Evolutionary conservation across 108 stramenopile genomes (phyloP).

Genomic region (Halocafeteria seosinensis): DNA sequence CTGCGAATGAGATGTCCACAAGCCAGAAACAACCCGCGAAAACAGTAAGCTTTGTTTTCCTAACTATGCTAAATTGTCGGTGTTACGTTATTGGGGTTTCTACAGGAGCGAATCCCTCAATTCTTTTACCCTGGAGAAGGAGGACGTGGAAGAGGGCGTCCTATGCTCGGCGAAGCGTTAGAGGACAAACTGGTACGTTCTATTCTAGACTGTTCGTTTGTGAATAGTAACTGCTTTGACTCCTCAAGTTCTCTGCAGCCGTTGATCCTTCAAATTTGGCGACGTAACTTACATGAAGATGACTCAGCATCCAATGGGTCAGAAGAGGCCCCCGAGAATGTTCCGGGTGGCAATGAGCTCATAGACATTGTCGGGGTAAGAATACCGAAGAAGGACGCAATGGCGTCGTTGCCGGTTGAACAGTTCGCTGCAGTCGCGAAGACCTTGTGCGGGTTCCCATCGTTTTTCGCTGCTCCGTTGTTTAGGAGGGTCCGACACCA

Average conservation of each 20-base stretch:
- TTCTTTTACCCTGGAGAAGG: conserved; percentile 24
- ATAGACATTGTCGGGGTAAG: conserved; percentile 1
- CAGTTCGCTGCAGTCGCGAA: conserved; percentile 37
- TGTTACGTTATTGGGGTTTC: background rate
- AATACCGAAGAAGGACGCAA: background rate
- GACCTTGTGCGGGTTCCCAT: conserved; percentile 32
- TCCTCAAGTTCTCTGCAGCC: background rate
- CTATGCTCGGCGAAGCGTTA: conserved; percentile 15
- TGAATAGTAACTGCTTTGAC: background rate
- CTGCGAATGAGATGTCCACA: background rate
- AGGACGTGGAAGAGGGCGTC: conserved; percentile 22
- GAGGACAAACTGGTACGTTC: conserved; percentile 7
- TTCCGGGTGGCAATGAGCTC: conserved; percentile 2
- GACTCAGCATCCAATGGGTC: background rate
- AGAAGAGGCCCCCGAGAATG: background rate
- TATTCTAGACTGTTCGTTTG: background rate
- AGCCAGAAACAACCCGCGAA: background rate
- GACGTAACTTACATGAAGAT: background rate
- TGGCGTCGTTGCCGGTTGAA: conserved; percentile 14
- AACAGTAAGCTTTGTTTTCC: background rate
- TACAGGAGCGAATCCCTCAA: background rate
- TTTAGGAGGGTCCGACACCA: conserved; percentile 13
- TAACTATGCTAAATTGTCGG: background rate
- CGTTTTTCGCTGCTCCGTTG: conserved; percentile 34
- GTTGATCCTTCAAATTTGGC: background rate